Evolutionary conservation across 2,329 filamentous ascomycete species (phyloP).

Genomic region (Neobulgaria alba): DNA sequence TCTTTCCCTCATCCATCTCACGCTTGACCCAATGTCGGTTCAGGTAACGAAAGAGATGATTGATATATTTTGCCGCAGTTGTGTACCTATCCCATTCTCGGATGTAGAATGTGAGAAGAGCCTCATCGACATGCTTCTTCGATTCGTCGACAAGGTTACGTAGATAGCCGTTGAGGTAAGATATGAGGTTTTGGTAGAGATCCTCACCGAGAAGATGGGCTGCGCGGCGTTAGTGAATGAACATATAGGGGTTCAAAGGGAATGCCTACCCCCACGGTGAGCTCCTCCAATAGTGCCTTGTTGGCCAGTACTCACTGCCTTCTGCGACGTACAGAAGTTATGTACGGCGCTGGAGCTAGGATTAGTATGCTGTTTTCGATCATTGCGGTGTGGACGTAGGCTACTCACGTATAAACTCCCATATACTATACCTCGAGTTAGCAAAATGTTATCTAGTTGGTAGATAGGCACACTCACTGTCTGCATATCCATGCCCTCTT

Average conservation of each 20-base stretch:
- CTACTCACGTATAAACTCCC: conserved; percentile 79
- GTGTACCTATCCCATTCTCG: conserved; percentile 96
- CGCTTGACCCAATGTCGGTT: conserved; percentile 99
- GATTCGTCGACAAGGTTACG: conserved; percentile 60
- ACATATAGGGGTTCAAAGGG: conserved; percentile 10
- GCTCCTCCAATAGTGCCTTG: conserved; percentile 39
- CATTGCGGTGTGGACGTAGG: too few species aligned
- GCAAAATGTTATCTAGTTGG: neutral
- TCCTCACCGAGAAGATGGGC: conserved; percentile 94
- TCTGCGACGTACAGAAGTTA: conserved; percentile 98
- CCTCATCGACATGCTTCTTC: conserved; percentile 77
- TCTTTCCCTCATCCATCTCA: conserved; percentile 98
- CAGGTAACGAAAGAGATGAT: conserved; percentile 91
- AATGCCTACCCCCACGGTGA: conserved; percentile 67
- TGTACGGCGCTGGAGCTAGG: conserved; percentile 63
- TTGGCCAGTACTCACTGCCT: conserved; percentile 59
- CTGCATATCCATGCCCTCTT: conserved; percentile 87
- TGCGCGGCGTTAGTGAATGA: conserved; percentile 30
- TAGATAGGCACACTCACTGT: conserved; percentile 34
- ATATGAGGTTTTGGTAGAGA: conserved; percentile 82
- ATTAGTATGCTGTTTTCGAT: too few species aligned
- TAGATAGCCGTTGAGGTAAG: conserved; percentile 75
- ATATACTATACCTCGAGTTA: conserved; percentile 51
- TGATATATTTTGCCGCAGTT: conserved; percentile 91
- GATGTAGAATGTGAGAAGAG: conserved; percentile 86